Evolutionary conservation across 2,329 filamentous ascomycete genomes (phyloP).

Genomic region (Penicillium brasilianum): DNA sequence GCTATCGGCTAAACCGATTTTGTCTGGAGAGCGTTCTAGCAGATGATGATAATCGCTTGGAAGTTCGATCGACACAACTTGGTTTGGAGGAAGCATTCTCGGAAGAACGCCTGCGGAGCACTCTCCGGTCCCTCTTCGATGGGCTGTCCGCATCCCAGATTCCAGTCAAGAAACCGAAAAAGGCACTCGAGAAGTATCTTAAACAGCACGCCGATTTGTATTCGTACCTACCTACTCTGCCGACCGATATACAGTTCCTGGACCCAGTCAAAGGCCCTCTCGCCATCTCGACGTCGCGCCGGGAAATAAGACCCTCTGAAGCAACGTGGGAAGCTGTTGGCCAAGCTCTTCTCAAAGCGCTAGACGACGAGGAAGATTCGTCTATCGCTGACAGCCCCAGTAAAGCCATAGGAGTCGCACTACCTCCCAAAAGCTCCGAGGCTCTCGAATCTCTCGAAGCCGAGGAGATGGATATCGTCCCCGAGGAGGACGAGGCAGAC

Average conservation of each 20-base stretch:
- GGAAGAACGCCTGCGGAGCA: conserved; percentile 55
- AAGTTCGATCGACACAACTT: conserved; percentile 60
- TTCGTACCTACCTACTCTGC: conserved; percentile 48
- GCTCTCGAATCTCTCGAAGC: conserved; percentile 23
- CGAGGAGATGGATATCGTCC: conserved; percentile 21
- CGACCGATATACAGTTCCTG: conserved; percentile 36
- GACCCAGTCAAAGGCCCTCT: conserved; percentile 42
- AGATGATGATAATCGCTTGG: conserved; percentile 62
- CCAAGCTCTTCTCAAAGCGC: conserved; percentile 52
- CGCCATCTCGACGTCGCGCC: conserved; percentile 44
- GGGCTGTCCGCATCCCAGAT: conserved; percentile 59
- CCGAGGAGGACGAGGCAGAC: conserved; percentile 17
- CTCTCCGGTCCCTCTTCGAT: conserved; percentile 60
- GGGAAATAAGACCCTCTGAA: conserved; percentile 42
- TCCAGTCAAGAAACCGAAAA: conserved; percentile 56
- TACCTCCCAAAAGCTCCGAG: conserved; percentile 43
- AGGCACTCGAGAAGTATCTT: conserved; percentile 58
- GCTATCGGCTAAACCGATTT: conserved; percentile 63
- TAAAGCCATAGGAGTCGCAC: conserved; percentile 46
- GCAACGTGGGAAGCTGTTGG: conserved; percentile 56
- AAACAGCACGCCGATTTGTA: conserved; percentile 61
- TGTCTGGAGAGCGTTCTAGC: conserved; percentile 68
- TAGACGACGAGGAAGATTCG: conserved; percentile 49
- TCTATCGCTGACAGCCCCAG: conserved; percentile 38
- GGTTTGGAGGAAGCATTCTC: conserved; percentile 62